Base-by-base conservation (phyloP, 495 filamentous ascomycete genomes). In the Baudoinia panamericana region DNA sequence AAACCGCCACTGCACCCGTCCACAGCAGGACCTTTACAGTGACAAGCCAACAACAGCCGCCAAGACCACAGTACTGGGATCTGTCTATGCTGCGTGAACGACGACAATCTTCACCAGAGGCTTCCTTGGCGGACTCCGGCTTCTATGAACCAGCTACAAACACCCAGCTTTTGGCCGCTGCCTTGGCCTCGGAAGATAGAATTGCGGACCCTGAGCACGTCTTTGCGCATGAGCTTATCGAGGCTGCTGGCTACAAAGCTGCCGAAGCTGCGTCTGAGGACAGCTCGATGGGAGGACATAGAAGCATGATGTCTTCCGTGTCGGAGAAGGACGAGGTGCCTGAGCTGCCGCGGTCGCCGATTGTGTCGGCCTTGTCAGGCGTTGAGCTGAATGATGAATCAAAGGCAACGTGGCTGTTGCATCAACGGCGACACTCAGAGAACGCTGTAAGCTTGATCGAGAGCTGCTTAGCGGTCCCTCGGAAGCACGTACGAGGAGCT, bases 391-490 rank as follows among this genome's bases (percentile, higher is more conserved):
- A n/a, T n/a, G n/a, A n/a, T n/a, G n/a, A n/a, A n/a, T n/a, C n/a
- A n/a, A n/a, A n/a, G n/a, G n/a, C n/a, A n/a, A 22, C 21, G 9
- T 25, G 41, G 5, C 8, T 40, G 37, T n/a, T 28, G 39, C 45
- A 25, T 11, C 38, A 24, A 30, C 32, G 48, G 7, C 16, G 43
- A 9, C 42, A 47, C 20, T 52, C 48, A 10, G 48, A 52, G 30
- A 41, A 39, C 26, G 48, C 48, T 5, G 39, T 52, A 6, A 32
- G 30, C 23, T 13, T 52, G 7, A 34, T 44, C 32, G 43, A 52
- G 28, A 34, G 23, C 9, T 39, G 43, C 8, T 29, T 42, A 7
- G 5, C 30, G 21, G 18, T 13, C 3, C 21, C 32, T 10, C 36
- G 30, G 45, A 13, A 18, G 20, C 32, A 29, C n/a, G 32, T 21